Evolutionary conservation across 148 eudicot species (phyloP), one percentile per base, ranked within the genome.

Genomic region (Vaccinium vitisidaea): DNA sequence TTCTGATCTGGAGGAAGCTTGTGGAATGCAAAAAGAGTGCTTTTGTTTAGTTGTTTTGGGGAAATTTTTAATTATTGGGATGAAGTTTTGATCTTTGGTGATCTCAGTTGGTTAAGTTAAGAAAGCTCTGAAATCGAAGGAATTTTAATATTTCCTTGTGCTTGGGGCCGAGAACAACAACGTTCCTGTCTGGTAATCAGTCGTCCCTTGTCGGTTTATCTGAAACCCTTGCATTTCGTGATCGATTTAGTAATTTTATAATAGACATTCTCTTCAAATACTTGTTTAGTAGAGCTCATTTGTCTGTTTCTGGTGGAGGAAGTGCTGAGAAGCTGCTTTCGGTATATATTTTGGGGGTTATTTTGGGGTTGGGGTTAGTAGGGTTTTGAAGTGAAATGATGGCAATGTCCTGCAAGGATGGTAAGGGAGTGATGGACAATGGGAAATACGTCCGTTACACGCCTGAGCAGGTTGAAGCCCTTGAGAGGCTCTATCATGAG

Each of bases 401-500:
- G 98, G 90, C 92, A 80, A 92, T 93, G 96, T 87, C 95, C 89
- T 92, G 91, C 95, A 95, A 95, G 92, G 98, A 95, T 86, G 94
- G 96, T 89, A 93, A 90, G 82, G 91, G 86, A 84, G 88, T 83
- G 77, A 87, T 94, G 94, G 98, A 95, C 86, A 94, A 95, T 83
- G 98, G 98, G 6, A 95, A 95, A 79, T 95, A 94, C 88, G 98
- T 95, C 83, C 90, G 98, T 74, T 95, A 95, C 84, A 95, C 98
- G 58, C 98, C 98, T 76, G 98, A 95, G 95, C 98, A 95, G 92
- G 98, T 95, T 86, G 98, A 95, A 86, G 98, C 98, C 85, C 93
- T 95, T n/a, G 98, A 94, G 88, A 92, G 98, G 93, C 92, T 95
- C 30, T 95, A 95, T 90, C 96, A 93, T 82, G 98, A 95, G 15